Percentiles rank a stretch among this genome's conserved stretches.
These are phyloP conservation scores for Neonectria punicea DNA, from an alignment of 2,329 filamentous ascomycete species.

Conservation along the genomic window DNA sequence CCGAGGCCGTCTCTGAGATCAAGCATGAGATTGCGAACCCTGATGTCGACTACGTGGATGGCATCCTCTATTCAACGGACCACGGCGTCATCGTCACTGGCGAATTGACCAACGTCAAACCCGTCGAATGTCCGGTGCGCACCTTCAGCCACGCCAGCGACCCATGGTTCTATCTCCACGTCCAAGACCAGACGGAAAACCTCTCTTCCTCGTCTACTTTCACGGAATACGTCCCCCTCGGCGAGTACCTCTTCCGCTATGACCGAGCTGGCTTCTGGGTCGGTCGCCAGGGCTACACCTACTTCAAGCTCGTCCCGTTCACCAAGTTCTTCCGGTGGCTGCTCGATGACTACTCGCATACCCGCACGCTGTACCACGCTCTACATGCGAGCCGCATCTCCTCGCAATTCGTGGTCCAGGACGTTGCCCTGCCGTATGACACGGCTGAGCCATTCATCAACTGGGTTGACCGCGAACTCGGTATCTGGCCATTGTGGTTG, in stretches of 20 bases:
- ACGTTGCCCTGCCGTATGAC: constrained; percentile 67
- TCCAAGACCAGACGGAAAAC: constrained; percentile 47
- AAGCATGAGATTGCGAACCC: constrained; percentile 29
- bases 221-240: constrained; percentile 40
- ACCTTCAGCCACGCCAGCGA: constrained; percentile 64
- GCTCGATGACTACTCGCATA: constrained; percentile 70
- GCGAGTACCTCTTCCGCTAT: constrained; percentile 69
- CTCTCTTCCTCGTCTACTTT: background rate
- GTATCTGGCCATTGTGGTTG: constrained; percentile 46
- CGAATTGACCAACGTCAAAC: constrained; percentile 47
- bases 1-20: constrained; percentile 56
- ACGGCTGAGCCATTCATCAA: constrained; percentile 49
- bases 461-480: constrained; percentile 41
- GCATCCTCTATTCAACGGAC: constrained; percentile 62
- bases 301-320: constrained; percentile 61
- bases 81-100: constrained; percentile 66
- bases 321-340: constrained; percentile 67
- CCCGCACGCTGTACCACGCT: constrained; percentile 70
- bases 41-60: constrained; percentile 68
- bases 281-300: constrained; percentile 68
- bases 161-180: constrained; percentile 75
- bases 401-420: constrained; percentile 69
- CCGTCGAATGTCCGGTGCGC: constrained; percentile 19
- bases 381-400: constrained; percentile 68
- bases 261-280: constrained; percentile 75